A percentile compares a stretch with the other conserved stretches of the same genome.
phyloP scores from a whole-genome alignment of 1,284 basidiomycete genomes.

The Cerioporus squamosus region DNA sequence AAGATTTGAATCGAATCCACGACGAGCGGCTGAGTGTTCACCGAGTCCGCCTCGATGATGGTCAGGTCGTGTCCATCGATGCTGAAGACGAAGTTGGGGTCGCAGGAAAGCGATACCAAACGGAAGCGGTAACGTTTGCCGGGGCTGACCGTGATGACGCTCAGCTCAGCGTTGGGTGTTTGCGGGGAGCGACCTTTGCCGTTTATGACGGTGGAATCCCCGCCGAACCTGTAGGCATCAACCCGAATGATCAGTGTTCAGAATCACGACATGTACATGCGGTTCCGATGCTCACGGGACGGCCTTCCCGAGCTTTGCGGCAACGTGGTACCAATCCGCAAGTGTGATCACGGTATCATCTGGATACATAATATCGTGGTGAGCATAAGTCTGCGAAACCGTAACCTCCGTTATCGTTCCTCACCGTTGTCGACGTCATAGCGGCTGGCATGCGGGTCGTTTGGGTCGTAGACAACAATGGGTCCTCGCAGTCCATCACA shows the following conservation, averaged over 20 bases:
- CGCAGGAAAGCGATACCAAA: constrained; percentile 51
- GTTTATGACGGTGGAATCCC: constrained; percentile 53
- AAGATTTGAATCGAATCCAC: constrained; percentile 40
- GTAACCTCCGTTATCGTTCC: neutral
- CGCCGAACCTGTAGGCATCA: neutral
- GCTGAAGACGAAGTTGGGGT: constrained; percentile 36
- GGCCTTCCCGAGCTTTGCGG: constrained; percentile 8
- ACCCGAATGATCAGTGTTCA: neutral
- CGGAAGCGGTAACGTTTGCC: constrained; percentile 45
- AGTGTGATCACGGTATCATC: constrained; percentile 32
- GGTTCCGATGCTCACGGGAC: constrained; percentile 2
- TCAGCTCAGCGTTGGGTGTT: constrained; percentile 26
- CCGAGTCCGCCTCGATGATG: constrained; percentile 40
- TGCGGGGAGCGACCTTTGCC: constrained; percentile 41
- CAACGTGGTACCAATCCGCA: constrained; percentile 30
- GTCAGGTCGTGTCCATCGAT: constrained; percentile 41
- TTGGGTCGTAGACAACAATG: constrained; percentile 46
- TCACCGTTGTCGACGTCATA: constrained; percentile 49
- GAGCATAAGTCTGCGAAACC: neutral
- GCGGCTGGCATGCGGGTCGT: constrained; percentile 40
- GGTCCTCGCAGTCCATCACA: constrained; percentile 41
- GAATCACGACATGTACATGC: neutral
- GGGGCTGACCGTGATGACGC: constrained; percentile 35
- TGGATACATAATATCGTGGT: neutral
- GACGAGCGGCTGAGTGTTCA: constrained; percentile 34